Evolutionary conservation across 2,329 filamentous ascomycete species (phyloP).

Genomic region (Orbilia blumenaviensis): DNA sequence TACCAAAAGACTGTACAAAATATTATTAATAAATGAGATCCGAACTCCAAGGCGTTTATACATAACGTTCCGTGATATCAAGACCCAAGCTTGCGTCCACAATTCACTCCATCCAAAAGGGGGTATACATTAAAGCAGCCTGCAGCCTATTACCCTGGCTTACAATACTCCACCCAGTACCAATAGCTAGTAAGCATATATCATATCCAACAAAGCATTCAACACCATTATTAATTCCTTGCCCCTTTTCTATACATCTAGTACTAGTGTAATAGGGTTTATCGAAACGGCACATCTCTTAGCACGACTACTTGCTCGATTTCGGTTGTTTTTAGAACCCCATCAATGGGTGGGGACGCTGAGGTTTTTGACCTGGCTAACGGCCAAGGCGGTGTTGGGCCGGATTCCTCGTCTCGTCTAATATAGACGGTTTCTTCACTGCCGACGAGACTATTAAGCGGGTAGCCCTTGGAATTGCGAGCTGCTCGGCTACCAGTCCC

Average conservation of each 20-base stretch:
- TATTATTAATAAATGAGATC: neutral
- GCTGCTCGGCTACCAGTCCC: constrained; percentile 19
- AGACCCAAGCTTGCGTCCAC: constrained; percentile 14
- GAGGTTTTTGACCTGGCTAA: constrained; percentile 3
- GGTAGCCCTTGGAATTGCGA: constrained; percentile 45
- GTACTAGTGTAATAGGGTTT: neutral
- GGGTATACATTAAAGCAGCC: constrained; percentile 36
- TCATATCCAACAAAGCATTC: neutral
- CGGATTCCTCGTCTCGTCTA: constrained; percentile 30
- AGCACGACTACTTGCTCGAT: constrained; percentile 45
- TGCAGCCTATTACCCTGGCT: constrained; percentile 24
- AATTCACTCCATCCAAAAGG: constrained; percentile 1
- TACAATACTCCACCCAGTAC: constrained; percentile 6
- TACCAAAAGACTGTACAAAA: neutral
- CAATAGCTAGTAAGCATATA: neutral
- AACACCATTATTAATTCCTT: neutral
- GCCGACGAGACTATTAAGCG: constrained; percentile 34
- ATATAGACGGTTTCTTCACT: constrained; percentile 46
- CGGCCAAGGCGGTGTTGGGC: neutral
- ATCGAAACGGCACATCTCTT: constrained; percentile 24
- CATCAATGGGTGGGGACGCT: neutral
- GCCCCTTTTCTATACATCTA: too few relatives aligned
- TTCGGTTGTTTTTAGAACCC: constrained; percentile 44
- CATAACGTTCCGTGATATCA: constrained; percentile 11
- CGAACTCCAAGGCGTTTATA: constrained; percentile 43